A percentile compares a stretch with the other conserved stretches of the same genome.
These are phyloP conservation scores for Artemisia tridentata DNA, from an alignment of 129 eudicot genomes.

Conservation along the genomic window DNA sequence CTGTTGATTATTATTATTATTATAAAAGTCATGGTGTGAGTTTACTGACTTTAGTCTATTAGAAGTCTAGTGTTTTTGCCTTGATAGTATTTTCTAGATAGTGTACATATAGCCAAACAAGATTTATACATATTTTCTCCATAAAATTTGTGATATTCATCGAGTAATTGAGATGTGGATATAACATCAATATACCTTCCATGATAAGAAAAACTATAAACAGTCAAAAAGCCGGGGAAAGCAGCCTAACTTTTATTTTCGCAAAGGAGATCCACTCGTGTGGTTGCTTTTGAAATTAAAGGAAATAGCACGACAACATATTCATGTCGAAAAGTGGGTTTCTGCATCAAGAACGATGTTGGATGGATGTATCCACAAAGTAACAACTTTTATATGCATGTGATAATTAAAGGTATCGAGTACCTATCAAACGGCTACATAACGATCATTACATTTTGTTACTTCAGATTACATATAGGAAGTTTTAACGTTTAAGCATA, in stretches of 20 bases:
- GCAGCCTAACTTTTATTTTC: neutral
- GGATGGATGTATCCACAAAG: constrained; percentile 14
- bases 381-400: constrained; percentile 8
- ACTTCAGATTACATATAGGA: neutral
- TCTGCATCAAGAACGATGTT: constrained; percentile 11
- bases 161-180: no score
- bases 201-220: no score
- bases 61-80: no score
- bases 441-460: neutral
- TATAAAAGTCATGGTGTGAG: no score
- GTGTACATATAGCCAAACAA: no score
- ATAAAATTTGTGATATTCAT: no score
- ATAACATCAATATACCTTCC: no score
- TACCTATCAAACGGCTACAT: neutral
- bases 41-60: no score
- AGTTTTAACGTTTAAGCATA: neutral
- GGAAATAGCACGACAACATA: neutral
- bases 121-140: no score
- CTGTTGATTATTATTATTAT: no score
- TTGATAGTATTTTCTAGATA: no score
- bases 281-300: constrained; percentile 9
- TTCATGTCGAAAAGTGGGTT: neutral
- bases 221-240: constrained; percentile 8
- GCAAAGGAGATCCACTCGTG: constrained; percentile 22
- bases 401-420: neutral